Evolutionary conservation across 495 filamentous ascomycete genomes (phyloP), one percentile per base, ranked within the genome.

Genomic region (Aspergillus panamensis): DNA sequence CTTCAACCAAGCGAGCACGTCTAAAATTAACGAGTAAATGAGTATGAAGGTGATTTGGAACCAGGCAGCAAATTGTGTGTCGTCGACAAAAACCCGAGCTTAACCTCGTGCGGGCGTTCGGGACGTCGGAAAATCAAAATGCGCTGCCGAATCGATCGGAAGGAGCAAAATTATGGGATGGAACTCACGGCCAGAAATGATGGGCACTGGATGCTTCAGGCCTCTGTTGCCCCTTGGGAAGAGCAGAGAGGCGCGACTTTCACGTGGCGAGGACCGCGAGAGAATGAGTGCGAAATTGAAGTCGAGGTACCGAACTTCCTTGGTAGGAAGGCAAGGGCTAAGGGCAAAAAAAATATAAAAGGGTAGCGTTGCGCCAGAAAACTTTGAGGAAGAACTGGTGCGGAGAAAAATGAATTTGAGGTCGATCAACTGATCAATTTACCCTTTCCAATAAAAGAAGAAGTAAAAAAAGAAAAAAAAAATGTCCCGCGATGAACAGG

Each of bases 191-290:
- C 37, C 47, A 35, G 39, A 45, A 43, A 53, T 45, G 48, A 59
- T 50, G 43, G 25, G 57, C 53, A 53, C 47, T 43, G 25, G 9
- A 53, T 33, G 16, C 35, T 31, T 47, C 40, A 53, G 50, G 33
- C 43, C 58, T 53, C 47, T 48, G 59, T 62, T 53, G 60, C 66
- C 59, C 56, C 57, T 68, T 64, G 59, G 33, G 51, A 56, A 58
- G 44, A 44, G 61, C 61, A 51, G 61, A 53, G n/a, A 59, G 48
- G 40, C 60, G 65, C 63, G 63, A 69, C 39, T 66, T 61, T 59
- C 61, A 66, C 62, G 63, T 66, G 65, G 61, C 42, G 61, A 64
- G 39, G 51, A 59, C 53, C 43, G 52, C 45, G 48, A 57, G 47
- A 29, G 21, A 59, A 55, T 48, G 21, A 37, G 25, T 51, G 48